phyloP scores from a whole-genome alignment of 805 yeast species.

The Millerago galiae region DNA sequence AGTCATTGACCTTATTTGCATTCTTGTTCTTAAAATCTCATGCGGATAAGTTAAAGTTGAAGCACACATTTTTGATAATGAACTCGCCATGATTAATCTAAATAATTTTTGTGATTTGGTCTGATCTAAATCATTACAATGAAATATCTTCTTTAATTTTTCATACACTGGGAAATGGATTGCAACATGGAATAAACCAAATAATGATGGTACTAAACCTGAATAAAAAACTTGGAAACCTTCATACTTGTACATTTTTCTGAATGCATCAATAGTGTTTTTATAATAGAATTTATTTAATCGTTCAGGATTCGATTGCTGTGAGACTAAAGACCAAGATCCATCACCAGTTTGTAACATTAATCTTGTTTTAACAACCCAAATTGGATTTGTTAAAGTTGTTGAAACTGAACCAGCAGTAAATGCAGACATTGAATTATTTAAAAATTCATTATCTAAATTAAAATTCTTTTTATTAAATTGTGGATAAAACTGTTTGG shows the following conservation, averaged over 20 bases:
- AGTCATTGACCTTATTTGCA: conserved; percentile 51
- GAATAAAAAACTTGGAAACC: conserved; percentile 80
- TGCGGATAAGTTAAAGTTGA: conserved; percentile 90
- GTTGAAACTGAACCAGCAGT: conserved; percentile 88
- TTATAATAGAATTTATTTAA: conserved; percentile 39
- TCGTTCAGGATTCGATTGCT: conserved; percentile 12
- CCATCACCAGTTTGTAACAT: conserved; percentile 65
- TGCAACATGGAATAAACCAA: conserved; percentile 91
- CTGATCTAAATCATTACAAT: conserved; percentile 20
- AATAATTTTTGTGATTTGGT: conserved; percentile 25
- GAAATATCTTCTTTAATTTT: conserved; percentile 53
- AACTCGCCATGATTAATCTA: conserved; percentile 59
- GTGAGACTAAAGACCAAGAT: conserved; percentile 10
- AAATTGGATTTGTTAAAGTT: conserved; percentile 83
- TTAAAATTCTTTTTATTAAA: conserved; percentile 24
- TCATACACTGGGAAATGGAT: conserved; percentile 95
- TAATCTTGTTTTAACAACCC: conserved; percentile 94
- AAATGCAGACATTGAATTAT: conserved; percentile 55
- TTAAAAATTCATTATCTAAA: conserved; percentile 26
- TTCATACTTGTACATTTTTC: conserved; percentile 69
- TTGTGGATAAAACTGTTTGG: conserved; percentile 50
- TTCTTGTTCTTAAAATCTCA: conserved; percentile 85
- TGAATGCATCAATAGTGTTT: conserved; percentile 81
- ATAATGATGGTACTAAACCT: conserved; percentile 83
- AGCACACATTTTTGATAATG: conserved; percentile 82